Evolutionary conservation across 345 rosid species (phyloP).

Genomic region (Euphorbia peplus): DNA sequence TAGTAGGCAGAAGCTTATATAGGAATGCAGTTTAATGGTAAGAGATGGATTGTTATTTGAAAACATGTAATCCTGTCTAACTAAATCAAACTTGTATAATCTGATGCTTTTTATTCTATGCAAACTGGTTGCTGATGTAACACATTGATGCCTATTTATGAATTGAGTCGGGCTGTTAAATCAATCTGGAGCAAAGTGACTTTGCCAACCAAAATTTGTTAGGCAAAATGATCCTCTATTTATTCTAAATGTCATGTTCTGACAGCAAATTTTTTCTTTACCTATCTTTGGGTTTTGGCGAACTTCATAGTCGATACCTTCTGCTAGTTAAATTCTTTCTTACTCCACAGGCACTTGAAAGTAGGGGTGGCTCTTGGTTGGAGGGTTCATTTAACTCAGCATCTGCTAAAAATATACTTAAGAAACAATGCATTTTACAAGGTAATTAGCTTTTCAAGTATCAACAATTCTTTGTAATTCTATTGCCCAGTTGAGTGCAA

Average conservation of each 20-base stretch:
- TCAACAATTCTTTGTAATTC: neutral
- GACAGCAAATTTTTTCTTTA: neutral
- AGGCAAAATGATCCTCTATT: neutral
- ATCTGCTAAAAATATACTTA: slow-evolving; percentile 77
- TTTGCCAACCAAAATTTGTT: neutral
- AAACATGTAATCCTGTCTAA: neutral
- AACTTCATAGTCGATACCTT: neutral
- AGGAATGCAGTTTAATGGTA: neutral
- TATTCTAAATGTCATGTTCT: neutral
- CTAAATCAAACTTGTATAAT: neutral
- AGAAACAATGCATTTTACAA: slow-evolving; percentile 94
- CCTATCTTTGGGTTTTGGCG: neutral
- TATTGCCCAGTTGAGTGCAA: slow-evolving; percentile 3
- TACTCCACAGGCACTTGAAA: slow-evolving; percentile 67
- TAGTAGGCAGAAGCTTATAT: neutral
- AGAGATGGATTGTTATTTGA: too few relatives aligned
- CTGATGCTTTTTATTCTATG: neutral
- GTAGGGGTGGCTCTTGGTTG: slow-evolving; percentile 87
- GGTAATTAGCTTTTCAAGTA: slow-evolving; percentile 39
- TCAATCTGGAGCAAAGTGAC: neutral
- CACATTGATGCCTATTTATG: neutral
- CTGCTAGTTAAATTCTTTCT: neutral
- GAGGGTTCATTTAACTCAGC: slow-evolving; percentile 91
- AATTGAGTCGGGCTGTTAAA: neutral
- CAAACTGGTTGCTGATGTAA: neutral